A percentile compares a stretch with the other conserved stretches of the same genome.
Conservation (phyloP, 495 filamentous ascomycete species). For the Glutinoglossum americanum region DNA sequence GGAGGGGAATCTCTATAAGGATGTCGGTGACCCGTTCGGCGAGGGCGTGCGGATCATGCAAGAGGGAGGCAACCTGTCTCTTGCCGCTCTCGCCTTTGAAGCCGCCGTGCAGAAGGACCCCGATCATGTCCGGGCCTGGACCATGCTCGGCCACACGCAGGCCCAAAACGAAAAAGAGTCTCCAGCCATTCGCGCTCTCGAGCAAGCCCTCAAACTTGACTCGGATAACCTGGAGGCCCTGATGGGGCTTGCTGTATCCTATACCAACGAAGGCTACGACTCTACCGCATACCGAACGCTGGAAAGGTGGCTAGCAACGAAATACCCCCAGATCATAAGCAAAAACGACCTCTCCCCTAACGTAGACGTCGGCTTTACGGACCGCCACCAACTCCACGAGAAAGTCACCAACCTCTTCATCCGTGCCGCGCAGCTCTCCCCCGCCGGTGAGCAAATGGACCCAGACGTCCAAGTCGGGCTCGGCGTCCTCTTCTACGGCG, state of each 20-base stretch:
- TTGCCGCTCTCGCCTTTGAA: constrained; percentile 93
- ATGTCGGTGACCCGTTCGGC: constrained; percentile 57
- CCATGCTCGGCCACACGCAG: constrained; percentile 70
- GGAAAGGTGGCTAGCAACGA: constrained; percentile 84
- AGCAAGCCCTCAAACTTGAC: constrained; percentile 75
- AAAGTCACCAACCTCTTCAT: constrained; percentile 82
- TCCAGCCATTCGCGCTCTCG: constrained; percentile 91
- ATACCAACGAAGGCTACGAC: constrained; percentile 98
- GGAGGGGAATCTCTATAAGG: constrained; percentile 69
- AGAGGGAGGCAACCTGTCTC: constrained; percentile 77
- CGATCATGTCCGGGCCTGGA: constrained; percentile 79
- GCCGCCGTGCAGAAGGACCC: constrained; percentile 80
- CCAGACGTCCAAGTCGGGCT: constrained; percentile 95
- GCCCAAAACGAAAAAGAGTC: constrained; percentile 97
- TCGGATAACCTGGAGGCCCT: constrained; percentile 68
- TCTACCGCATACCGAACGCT: constrained; percentile 88
- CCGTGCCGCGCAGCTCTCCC: constrained; percentile 72
- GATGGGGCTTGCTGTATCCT: constrained; percentile 93
- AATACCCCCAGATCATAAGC: constrained; percentile 64
- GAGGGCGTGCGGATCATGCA: constrained; percentile 82
- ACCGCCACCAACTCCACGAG: constrained; percentile 75
- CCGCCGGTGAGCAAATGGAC: constrained; percentile 76
- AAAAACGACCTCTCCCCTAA: constrained; percentile 43
- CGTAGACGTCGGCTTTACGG: constrained; percentile 72
- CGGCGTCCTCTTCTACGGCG: constrained; percentile 93